phyloP scores from a whole-genome alignment of 495 filamentous ascomycete genomes.

The Penicillium goetzii region DNA sequence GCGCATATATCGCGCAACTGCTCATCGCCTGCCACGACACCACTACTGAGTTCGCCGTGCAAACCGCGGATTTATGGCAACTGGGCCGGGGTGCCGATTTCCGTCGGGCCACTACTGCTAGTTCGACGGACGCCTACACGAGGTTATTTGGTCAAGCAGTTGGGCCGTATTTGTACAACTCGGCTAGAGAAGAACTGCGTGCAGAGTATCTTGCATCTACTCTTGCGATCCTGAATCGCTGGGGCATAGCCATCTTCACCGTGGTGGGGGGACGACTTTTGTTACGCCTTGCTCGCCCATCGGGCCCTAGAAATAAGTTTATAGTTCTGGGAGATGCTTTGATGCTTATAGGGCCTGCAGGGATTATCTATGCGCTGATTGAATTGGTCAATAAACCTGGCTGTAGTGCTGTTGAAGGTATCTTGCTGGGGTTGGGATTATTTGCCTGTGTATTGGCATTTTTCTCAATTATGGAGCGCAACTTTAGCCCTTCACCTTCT shows the following conservation, averaged over 20 bases:
- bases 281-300: not conserved
- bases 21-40: slow-evolving; percentile 11
- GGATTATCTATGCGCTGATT: not conserved
- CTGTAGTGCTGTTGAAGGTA: not conserved
- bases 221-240: not conserved
- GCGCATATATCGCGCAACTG: slow-evolving; percentile 11
- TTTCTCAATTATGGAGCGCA: not conserved
- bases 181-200: not conserved
- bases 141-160: not conserved
- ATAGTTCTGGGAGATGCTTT: not conserved
- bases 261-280: not conserved
- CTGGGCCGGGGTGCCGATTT: slow-evolving; percentile 15
- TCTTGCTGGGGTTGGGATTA: not conserved
- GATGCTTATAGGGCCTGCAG: not conserved
- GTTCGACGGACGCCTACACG: not conserved
- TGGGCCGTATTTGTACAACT: not conserved
- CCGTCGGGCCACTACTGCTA: slow-evolving; percentile 3
- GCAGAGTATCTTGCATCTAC: not conserved
- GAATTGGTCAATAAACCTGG: not conserved
- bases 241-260: not conserved
- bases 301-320: not conserved
- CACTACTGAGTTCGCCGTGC: not conserved
- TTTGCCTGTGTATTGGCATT: not conserved
- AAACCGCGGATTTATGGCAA: slow-evolving; percentile 9
- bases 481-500: not conserved